Base-by-base conservation (phyloP, 805 yeast genomes). In the Candida caryicola region DNA sequence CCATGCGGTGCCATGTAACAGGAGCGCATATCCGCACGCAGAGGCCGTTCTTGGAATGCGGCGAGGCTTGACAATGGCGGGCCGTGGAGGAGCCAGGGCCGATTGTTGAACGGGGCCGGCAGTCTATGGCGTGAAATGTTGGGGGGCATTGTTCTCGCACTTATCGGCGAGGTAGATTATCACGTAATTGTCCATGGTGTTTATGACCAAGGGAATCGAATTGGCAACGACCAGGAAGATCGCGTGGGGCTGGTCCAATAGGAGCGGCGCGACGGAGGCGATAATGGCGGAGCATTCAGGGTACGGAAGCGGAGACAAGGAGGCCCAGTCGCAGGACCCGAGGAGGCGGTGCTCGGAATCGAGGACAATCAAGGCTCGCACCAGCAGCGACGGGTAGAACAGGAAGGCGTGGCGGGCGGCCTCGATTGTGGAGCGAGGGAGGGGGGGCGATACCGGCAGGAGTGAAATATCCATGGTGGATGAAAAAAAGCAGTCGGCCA, bases 371-470 rank as follows among this genome's bases (percentile, higher is more conserved):
- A 30, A 21, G 12, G 17, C 33, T 13, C 6, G 8, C 23, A 21
- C 25, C 33, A 6, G n/a, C 33, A 6, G n/a, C 23, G 21, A 7
- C 23, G n/a, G 18, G 23, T 30, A 17, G 33, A 17, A 30, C 15
- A 17, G 18, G 6, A 17, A 19, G 30, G 21, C 3, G 13, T 27
- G 14, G 12, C 17, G 31, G 10, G 28, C n/a, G 5, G 17, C 15
- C 18, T 28, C 13, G 32, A 34, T 16, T n/a, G 37, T 19, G 13
- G 29, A 17, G 25, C n/a, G 17, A n/a, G 37, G 37, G 18, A 34
- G 30, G 18, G 37, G 37, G 12, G 31, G 37, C 16, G 30, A 25
- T 33, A 33, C 17, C 36, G 34, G 34, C 14, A 21, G 10, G 25
- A 23, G 17, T 17, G 31, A 2, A 12, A 29, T 29, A n/a, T n/a